Percentiles rank a stretch among this genome's conserved stretches.
phyloP scores from a whole-genome alignment of 345 rosid genomes.

The Citrus australasica region DNA sequence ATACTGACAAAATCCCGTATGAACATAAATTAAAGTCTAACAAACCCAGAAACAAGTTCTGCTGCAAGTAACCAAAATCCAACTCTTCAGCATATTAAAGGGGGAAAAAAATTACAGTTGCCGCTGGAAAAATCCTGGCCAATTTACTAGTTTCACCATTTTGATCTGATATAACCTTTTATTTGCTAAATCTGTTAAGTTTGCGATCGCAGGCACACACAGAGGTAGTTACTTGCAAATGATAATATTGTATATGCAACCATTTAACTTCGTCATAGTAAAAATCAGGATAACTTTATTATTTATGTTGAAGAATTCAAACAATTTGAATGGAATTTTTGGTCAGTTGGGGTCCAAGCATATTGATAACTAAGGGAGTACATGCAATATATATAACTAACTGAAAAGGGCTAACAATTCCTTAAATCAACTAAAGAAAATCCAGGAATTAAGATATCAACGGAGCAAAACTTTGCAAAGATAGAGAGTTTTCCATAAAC shows the following conservation, averaged over 20 bases:
- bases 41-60: background rate
- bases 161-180: background rate
- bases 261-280: background rate
- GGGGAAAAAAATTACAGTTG: background rate
- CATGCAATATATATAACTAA: background rate
- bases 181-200: background rate
- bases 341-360: background rate
- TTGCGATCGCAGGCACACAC: background rate
- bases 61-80: background rate
- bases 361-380: background rate
- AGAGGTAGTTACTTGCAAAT: background rate
- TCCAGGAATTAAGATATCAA: slow-evolving; percentile 16
- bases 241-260: background rate
- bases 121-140: background rate
- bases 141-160: background rate
- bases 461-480: slow-evolving; percentile 15
- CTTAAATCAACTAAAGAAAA: slow-evolving; percentile 3
- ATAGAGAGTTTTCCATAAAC: background rate
- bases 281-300: background rate
- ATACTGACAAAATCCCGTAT: background rate
- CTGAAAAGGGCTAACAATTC: slow-evolving; percentile 10
- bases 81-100: background rate
- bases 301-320: background rate
- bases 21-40: background rate
- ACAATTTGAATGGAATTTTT: background rate